These are phyloP conservation scores for Biancaea sappan DNA, from an alignment of 306 rosid species.

Conservation along the genomic window DNA sequence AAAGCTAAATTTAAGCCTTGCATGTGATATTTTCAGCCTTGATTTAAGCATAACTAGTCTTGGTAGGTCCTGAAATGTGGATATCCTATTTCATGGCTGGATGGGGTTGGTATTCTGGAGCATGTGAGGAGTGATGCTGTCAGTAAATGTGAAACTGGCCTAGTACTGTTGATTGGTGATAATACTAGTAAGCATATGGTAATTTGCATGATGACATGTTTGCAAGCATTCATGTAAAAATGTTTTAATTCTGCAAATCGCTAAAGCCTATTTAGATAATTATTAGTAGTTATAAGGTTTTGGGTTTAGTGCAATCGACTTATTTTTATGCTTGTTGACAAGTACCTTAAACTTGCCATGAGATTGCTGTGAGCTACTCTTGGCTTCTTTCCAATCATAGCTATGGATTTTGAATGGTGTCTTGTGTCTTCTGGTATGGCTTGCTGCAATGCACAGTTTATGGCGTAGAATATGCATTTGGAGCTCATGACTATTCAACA, in stretches of 20 bases:
- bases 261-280: neutral
- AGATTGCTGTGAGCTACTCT: neutral
- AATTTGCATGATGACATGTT: neutral
- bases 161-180: conserved; percentile 7
- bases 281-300: neutral
- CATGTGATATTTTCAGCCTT: conserved; percentile 10
- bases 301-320: too few relatives aligned
- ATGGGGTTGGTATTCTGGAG: conserved; percentile 15
- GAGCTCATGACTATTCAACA: conserved; percentile 94
- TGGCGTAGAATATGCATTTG: conserved; percentile 94
- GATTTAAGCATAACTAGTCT: neutral
- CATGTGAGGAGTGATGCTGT: neutral
- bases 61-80: neutral
- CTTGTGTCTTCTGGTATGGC: conserved; percentile 32
- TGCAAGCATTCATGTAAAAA: neutral
- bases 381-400: neutral
- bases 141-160: conserved; percentile 7
- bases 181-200: neutral
- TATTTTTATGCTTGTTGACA: neutral
- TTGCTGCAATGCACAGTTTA: conserved; percentile 64
- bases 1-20: neutral
- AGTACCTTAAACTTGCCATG: neutral
- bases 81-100: conserved; percentile 10
- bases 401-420: conserved; percentile 16
- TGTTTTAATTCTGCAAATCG: conserved; percentile 17